Evolutionary conservation across 805 yeast species (phyloP), one percentile per base, ranked within the genome.

Genomic region (Metschnikowia similis): DNA sequence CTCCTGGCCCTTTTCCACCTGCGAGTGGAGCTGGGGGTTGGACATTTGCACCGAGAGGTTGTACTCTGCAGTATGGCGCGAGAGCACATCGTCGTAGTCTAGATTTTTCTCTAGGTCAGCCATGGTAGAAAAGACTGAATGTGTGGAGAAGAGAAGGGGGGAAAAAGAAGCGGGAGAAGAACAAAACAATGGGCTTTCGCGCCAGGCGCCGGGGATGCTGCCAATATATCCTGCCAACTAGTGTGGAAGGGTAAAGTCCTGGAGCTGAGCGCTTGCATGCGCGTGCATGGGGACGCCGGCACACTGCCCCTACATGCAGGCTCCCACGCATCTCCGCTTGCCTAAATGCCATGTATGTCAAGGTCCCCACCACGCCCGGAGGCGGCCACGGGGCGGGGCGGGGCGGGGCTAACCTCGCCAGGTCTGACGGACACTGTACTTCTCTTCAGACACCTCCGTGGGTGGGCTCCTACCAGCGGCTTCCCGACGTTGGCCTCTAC

Each of bases 11-110:
- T 72, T 77, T 9, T 61, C 63, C 11, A 56, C 49, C 29, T 74
- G 74, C 6, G 69, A 53, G 21, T 64, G 56, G 30, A 64, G 53
- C 29, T 59, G 59, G 1, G 81, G 80, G 49, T 66, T 67, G n/a
- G 81, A 76, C 63, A 68, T 67, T 16, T 75, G 63, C 48, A 77
- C 75, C 30, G 73, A 69, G 35, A 76, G 61, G 54, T 76, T 74
- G 63, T 77, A 78, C 47, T 77, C 81, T 35, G 71, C 74, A 3
- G 81, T 76, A 56, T 73, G 77, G 38, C 74, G 65, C 32, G 70
- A 64, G 42, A 72, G 59, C 16, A 66, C 65, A 2, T 75, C 69
- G 43, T 62, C 59, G 35, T 64, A 56, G 51, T 66, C 70, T 21
- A 40, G 45, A 28, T 56, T 56, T 34, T 57, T 57, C 51, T 57